These are phyloP conservation scores for Pseudotsuga menziesii DNA, from an alignment of 75 land plant genomes.

Conservation along the genomic window DNA sequence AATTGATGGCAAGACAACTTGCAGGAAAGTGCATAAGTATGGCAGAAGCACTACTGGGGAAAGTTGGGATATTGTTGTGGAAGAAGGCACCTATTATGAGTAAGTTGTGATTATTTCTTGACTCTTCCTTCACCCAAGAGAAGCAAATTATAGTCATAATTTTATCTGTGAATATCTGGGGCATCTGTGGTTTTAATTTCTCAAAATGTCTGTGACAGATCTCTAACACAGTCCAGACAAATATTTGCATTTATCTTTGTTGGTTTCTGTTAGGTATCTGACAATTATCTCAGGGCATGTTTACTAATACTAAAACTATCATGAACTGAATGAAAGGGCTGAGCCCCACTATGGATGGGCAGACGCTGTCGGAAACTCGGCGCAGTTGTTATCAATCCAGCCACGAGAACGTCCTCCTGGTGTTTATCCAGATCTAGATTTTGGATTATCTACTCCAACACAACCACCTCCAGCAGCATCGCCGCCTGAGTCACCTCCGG, in stretches of 20 bases:
- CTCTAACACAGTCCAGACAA: not conserved
- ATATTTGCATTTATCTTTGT: not conserved
- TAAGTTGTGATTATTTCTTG: conserved; percentile 25
- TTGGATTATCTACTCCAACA: conserved; percentile 37
- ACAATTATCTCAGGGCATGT: not conserved
- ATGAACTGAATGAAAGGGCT: conserved; percentile 43
- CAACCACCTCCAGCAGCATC: not conserved
- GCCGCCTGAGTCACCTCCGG: not conserved
- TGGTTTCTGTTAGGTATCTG: not conserved
- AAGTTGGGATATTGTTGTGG: conserved; percentile 90
- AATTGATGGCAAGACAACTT: not conserved
- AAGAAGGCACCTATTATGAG: conserved; percentile 91
- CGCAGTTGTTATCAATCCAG: conserved; percentile 68
- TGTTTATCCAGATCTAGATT: conserved; percentile 64
- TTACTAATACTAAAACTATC: conserved; percentile 5
- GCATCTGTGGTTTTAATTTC: conserved; percentile 4
- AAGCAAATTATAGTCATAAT: not conserved
- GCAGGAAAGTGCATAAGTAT: conserved; percentile 95
- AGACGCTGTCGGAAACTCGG: conserved; percentile 91
- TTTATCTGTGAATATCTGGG: not conserved
- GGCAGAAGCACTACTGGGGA: conserved; percentile 98
- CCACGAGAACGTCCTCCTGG: conserved; percentile 87
- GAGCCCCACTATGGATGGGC: conserved; percentile 99
- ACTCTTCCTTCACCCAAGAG: not conserved
- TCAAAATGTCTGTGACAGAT: not conserved